Evolutionary conservation across 169 alveolate species (phyloP).

Genomic region (Plasmodium malariae): DNA sequence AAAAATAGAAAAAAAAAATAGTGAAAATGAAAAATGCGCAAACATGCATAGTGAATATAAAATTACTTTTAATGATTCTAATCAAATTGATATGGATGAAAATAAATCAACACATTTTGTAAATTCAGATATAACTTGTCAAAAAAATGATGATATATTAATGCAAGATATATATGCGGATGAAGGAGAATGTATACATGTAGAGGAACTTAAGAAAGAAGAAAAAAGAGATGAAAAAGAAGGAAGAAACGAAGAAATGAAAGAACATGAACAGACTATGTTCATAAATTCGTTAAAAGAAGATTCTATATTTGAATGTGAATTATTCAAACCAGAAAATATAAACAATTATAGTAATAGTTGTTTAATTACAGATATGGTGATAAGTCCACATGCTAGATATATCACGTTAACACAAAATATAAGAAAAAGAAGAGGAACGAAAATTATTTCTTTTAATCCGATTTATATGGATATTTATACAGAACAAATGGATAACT

Average conservation of each 20-base stretch:
- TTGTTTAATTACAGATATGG: constrained; percentile 82
- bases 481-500: constrained; percentile 45
- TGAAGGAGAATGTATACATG: not conserved
- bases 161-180: constrained; percentile 32
- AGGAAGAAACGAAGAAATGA: not conserved
- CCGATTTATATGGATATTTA: constrained; percentile 58
- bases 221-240: not conserved
- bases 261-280: not conserved
- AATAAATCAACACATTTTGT: constrained; percentile 45
- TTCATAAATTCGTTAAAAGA: constrained; percentile 61
- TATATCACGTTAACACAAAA: constrained; percentile 91
- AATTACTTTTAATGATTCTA: constrained; percentile 5
- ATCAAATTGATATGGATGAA: constrained; percentile 35
- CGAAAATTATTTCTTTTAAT: constrained; percentile 57
- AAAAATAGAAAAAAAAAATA: not conserved
- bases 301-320: constrained; percentile 42
- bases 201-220: not conserved
- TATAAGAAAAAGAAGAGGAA: constrained; percentile 82
- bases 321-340: constrained; percentile 31
- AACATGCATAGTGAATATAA: constrained; percentile 6
- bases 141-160: constrained; percentile 22
- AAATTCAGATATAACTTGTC: constrained; percentile 35
- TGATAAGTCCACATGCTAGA: constrained; percentile 94
- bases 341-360: constrained; percentile 61
- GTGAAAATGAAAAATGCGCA: not conserved